Evolutionary conservation across 257 asterid genomes (phyloP).

Genomic region (Solanum pimpinellifolium): DNA sequence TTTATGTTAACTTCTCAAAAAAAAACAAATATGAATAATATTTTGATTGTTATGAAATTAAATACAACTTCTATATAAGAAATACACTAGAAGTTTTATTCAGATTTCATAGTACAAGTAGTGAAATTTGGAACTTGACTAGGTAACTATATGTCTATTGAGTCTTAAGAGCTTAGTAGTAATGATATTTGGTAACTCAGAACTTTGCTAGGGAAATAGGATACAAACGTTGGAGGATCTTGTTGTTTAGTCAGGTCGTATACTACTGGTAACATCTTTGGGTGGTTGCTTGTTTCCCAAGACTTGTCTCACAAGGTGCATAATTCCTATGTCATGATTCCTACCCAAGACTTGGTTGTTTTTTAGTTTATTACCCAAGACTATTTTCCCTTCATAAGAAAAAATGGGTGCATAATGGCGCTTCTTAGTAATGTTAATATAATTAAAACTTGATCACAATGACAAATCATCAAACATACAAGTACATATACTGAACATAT

Average conservation of each 20-base stretch:
- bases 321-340: background rate
- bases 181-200: background rate
- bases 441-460: background rate
- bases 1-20: background rate
- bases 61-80: background rate
- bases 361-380: background rate
- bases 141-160: background rate
- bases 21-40: background rate
- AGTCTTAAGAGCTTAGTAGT: background rate
- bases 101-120: background rate
- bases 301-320: background rate
- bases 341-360: background rate
- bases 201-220: background rate
- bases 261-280: background rate
- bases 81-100: background rate
- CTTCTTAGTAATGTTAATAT: background rate
- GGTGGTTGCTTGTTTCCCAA: background rate
- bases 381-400: background rate
- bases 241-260: background rate
- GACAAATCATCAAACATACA: background rate
- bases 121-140: background rate
- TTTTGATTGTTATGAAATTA: background rate
- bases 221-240: background rate
- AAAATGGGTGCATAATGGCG: background rate
- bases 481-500: background rate